Conservation (phyloP, 192 early-diverging fungal genomes). For the Backusella tuberculispora region DNA sequence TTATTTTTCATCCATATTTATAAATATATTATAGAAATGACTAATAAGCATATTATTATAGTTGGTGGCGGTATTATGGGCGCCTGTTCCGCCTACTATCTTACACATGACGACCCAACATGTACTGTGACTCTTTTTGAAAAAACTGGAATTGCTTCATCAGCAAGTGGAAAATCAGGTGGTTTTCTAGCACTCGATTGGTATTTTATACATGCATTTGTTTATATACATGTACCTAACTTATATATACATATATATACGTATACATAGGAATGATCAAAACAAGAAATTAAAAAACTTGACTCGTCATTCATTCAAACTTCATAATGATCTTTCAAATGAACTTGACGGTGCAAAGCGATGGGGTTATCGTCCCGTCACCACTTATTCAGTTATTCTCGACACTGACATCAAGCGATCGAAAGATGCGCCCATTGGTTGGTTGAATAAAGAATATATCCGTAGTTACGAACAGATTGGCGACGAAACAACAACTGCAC, state of each 20-base stretch:
- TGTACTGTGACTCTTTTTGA: conserved; percentile 48
- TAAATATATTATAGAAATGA: not conserved
- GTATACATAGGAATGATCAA: not conserved
- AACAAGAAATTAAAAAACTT: not conserved
- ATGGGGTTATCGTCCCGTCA: conserved; percentile 47
- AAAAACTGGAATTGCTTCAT: conserved; percentile 43
- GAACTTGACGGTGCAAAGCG: conserved; percentile 35
- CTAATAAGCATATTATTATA: conserved; percentile 41
- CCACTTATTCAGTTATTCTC: conserved; percentile 39
- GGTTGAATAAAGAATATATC: conserved; percentile 26
- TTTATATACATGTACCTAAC: not conserved
- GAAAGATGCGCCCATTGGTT: not conserved
- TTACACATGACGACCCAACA: conserved; percentile 29
- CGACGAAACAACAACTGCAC: conserved; percentile 41
- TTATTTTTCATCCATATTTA: too few relatives aligned
- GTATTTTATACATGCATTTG: conserved; percentile 15
- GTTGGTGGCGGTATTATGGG: conserved; percentile 52
- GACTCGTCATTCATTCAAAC: conserved; percentile 42
- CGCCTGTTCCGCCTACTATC: conserved; percentile 48
- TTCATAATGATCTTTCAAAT: conserved; percentile 47
- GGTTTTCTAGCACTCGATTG: conserved; percentile 53
- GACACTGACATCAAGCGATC: not conserved
- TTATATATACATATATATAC: not conserved
- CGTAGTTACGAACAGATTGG: conserved; percentile 31
- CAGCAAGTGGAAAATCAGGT: conserved; percentile 52